These are phyloP conservation scores for Fonsecaea pugnacius DNA, from an alignment of 2,329 filamentous ascomycete species.

Conservation along the genomic window DNA sequence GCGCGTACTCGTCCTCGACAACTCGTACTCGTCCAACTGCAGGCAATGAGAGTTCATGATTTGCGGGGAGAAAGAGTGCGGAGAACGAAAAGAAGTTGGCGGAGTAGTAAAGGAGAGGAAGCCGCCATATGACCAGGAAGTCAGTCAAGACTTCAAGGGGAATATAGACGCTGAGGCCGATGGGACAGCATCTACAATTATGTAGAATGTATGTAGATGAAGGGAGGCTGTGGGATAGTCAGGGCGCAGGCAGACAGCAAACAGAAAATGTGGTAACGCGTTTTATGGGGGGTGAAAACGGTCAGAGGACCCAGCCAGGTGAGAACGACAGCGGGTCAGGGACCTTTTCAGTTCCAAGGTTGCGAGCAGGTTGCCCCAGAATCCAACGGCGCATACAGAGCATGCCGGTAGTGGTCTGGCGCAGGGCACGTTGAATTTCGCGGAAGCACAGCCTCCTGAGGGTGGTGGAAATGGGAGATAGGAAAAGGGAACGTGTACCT, in stretches of 20 bases:
- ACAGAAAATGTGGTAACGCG: slow-evolving; percentile 13
- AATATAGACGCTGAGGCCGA: slow-evolving; percentile 6
- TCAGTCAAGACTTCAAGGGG: slow-evolving; percentile 3
- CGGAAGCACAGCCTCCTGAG: slow-evolving; percentile 11
- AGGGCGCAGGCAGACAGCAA: slow-evolving; percentile 14
- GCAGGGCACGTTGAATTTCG: slow-evolving; percentile 4
- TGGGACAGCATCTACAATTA: neutral
- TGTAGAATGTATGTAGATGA: neutral
- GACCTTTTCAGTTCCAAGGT: neutral
- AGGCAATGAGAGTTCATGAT: slow-evolving; percentile 25
- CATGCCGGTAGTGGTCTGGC: neutral
- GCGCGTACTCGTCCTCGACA: slow-evolving; percentile 27
- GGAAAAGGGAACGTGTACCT: slow-evolving; percentile 12
- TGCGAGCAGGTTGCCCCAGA: neutral
- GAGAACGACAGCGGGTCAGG: neutral
- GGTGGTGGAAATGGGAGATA: neutral
- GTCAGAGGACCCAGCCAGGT: slow-evolving; percentile 1
- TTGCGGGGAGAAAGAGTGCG: slow-evolving; percentile 17
- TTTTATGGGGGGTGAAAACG: neutral
- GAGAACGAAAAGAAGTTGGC: slow-evolving; percentile 1
- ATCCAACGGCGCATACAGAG: neutral
- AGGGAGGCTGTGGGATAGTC: slow-evolving; percentile 17
- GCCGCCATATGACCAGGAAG: slow-evolving; percentile 26
- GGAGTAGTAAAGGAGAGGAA: slow-evolving; percentile 7
- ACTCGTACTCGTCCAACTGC: slow-evolving; percentile 29